Conservation (phyloP, 1,139 yeast species). For the Zygoascus meyerae region DNA sequence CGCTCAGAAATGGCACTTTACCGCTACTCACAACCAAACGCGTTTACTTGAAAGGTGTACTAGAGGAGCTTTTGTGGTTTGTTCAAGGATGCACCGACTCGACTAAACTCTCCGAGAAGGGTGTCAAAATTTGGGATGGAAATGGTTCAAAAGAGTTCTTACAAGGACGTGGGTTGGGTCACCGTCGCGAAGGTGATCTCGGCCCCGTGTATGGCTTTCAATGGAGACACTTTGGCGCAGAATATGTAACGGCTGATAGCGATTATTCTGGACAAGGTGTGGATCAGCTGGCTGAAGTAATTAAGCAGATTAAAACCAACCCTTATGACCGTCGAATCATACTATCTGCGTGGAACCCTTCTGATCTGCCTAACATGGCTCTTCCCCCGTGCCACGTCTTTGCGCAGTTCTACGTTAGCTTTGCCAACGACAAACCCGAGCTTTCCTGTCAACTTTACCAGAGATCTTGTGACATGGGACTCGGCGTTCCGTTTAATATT, state of each 20-base stretch:
- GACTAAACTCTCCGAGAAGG: slow-evolving; percentile 65
- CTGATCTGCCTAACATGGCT: slow-evolving; percentile 90
- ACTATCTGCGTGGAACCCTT: slow-evolving; percentile 97
- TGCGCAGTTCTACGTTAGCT: slow-evolving; percentile 87
- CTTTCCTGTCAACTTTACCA: slow-evolving; percentile 88
- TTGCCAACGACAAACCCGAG: slow-evolving; percentile 61
- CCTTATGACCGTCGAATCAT: slow-evolving; percentile 95
- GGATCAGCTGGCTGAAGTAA: slow-evolving; percentile 80
- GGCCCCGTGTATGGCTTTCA: slow-evolving; percentile 99
- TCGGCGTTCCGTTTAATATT: slow-evolving; percentile 96
- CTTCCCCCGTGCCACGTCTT: slow-evolving; percentile 97
- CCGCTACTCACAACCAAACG: slow-evolving; percentile 91
- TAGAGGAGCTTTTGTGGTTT: slow-evolving; percentile 90
- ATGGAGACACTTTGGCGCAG: slow-evolving; percentile 98
- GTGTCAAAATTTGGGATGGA: slow-evolving; percentile 97
- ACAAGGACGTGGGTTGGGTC: slow-evolving; percentile 71
- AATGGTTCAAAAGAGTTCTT: slow-evolving; percentile 93
- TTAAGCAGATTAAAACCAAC: slow-evolving; percentile 70
- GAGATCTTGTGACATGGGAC: slow-evolving; percentile 98
- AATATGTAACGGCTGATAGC: slow-evolving; percentile 75
- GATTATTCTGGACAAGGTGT: slow-evolving; percentile 85
- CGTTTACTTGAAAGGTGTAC: slow-evolving; percentile 83
- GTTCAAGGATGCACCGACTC: slow-evolving; percentile 88
- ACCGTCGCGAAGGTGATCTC: slow-evolving; percentile 86
- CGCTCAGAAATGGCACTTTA: slow-evolving; percentile 61